Percentiles rank a stretch among this genome's conserved stretches.
These are phyloP conservation scores for Brassica hybrid DNA, from an alignment of 441 rosid genomes.

Conservation along the genomic window DNA sequence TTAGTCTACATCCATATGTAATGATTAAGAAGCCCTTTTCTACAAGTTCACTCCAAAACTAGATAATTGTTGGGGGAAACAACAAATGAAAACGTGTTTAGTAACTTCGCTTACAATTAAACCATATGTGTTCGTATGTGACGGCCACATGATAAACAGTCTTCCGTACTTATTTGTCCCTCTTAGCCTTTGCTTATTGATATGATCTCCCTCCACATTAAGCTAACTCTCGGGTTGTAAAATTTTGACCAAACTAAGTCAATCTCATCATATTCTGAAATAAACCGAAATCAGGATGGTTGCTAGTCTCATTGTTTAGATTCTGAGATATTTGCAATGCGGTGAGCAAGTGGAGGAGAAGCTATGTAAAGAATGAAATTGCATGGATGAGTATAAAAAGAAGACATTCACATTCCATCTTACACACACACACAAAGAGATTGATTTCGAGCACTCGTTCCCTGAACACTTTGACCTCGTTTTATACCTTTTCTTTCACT, in stretches of 20 bases:
- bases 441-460: too few relatives aligned
- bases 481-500: too few relatives aligned
- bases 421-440: too few relatives aligned
- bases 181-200: slow-evolving; percentile 22
- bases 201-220: background rate
- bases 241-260: slow-evolving; percentile 29
- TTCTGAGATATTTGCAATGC: background rate
- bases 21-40: slow-evolving; percentile 40
- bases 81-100: slow-evolving; percentile 38
- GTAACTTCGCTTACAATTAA: slow-evolving; percentile 44
- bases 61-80: slow-evolving; percentile 7
- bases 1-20: slow-evolving; percentile 26
- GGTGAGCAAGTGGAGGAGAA: too few relatives aligned
- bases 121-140: slow-evolving; percentile 31
- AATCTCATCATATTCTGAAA: background rate
- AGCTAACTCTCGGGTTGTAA: slow-evolving; percentile 3
- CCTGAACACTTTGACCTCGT: too few relatives aligned
- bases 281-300: slow-evolving; percentile 6
- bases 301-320: slow-evolving; percentile 6
- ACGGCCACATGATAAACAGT: slow-evolving; percentile 33
- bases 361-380: too few relatives aligned
- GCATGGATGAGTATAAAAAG: too few relatives aligned
- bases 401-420: too few relatives aligned
- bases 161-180: slow-evolving; percentile 33
- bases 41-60: slow-evolving; percentile 41